A percentile compares a stretch with the other conserved stretches of the same genome.
Conservation (phyloP, 2,329 filamentous ascomycete species). For the Colletotrichum tanaceti region DNA sequence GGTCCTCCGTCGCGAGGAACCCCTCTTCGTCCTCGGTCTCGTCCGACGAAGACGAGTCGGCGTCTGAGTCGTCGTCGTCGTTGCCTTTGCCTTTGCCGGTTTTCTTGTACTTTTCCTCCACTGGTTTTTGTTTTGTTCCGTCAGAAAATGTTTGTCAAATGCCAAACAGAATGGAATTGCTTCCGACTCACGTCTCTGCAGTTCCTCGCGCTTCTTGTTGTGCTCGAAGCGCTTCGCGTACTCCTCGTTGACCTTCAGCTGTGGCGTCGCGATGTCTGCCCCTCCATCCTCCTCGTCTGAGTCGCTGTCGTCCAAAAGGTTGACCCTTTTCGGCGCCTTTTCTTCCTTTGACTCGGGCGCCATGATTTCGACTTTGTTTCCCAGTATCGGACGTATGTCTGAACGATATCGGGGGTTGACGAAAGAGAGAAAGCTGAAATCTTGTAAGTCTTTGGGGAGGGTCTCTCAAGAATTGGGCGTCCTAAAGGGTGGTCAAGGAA, state of each 20-base stretch:
- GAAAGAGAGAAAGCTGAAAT: slow-evolving; percentile 4
- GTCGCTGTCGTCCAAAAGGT: slow-evolving; percentile 67
- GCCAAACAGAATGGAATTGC: background rate
- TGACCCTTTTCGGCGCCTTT: slow-evolving; percentile 55
- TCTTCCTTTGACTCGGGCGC: slow-evolving; percentile 27
- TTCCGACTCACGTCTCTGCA: slow-evolving; percentile 69
- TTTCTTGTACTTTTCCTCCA: slow-evolving; percentile 85
- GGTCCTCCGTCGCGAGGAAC: slow-evolving; percentile 83
- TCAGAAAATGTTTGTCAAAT: no score
- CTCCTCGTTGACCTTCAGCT: slow-evolving; percentile 88
- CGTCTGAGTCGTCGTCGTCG: slow-evolving; percentile 62
- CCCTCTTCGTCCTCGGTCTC: slow-evolving; percentile 93
- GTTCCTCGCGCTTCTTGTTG: slow-evolving; percentile 96
- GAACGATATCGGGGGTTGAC: background rate
- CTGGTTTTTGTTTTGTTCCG: slow-evolving; percentile 54
- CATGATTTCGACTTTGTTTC: slow-evolving; percentile 14
- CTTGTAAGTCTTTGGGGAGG: slow-evolving; percentile 12
- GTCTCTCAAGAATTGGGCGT: slow-evolving; percentile 18
- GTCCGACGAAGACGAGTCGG: slow-evolving; percentile 75
- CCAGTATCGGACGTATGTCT: background rate
- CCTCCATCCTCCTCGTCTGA: slow-evolving; percentile 60
- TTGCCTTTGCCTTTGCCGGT: slow-evolving; percentile 59
- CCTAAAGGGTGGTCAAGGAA: slow-evolving; percentile 36
- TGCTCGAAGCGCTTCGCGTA: slow-evolving; percentile 92
- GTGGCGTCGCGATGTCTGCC: slow-evolving; percentile 49